phyloP scores from a whole-genome alignment of 1,284 basidiomycete species.

The Melampsora americana region DNA sequence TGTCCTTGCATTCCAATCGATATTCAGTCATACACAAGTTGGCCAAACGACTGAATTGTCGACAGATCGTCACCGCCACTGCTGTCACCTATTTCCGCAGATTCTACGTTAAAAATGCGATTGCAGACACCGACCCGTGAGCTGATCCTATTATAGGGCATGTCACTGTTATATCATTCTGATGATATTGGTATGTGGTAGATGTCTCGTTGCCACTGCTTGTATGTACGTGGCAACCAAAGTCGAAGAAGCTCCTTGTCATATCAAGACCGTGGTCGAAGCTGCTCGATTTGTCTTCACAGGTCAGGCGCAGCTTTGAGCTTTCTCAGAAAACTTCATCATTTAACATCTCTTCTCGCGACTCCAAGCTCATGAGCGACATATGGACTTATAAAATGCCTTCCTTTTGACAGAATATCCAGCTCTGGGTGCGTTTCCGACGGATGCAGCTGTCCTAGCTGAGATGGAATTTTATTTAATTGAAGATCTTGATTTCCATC shows the following conservation, averaged over 20 bases:
- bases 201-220: constrained; percentile 83
- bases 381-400: neutral
- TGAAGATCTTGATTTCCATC: constrained; percentile 91
- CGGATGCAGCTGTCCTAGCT: constrained; percentile 83
- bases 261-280: constrained; percentile 85
- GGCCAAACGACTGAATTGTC: constrained; percentile 74
- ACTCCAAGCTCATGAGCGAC: neutral
- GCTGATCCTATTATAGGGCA: neutral
- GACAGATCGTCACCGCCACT: constrained; percentile 86
- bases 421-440: constrained; percentile 65
- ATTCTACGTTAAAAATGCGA: constrained; percentile 90
- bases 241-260: constrained; percentile 89
- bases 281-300: constrained; percentile 76
- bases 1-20: neutral
- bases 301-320: constrained; percentile 59
- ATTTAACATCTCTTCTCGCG: neutral
- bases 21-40: constrained; percentile 74
- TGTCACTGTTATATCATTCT: neutral
- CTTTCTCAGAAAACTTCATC: neutral
- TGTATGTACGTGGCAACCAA: constrained; percentile 95
- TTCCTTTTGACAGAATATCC: constrained; percentile 25
- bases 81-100: constrained; percentile 88
- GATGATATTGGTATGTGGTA: constrained; percentile 64
- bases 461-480: constrained; percentile 99
- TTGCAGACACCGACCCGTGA: constrained; percentile 53